Conservation (phyloP, 2,329 filamentous ascomycete genomes). For the Aspergillus pseudoterreus region DNA sequence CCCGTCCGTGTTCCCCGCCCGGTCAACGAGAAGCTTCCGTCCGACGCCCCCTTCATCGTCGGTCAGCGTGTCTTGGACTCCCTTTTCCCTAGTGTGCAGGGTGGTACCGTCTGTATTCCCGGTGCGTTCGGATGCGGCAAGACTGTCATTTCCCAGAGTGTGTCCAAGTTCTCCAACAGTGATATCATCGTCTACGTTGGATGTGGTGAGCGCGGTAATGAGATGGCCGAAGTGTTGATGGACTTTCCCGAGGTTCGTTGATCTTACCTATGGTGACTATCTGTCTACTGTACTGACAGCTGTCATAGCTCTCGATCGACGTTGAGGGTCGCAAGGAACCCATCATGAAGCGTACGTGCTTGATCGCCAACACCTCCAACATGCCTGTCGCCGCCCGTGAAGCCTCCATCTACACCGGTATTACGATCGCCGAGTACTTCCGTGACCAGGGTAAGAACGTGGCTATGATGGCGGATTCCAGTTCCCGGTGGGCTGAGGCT, state of each 20-base stretch:
- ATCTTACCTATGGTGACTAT: no score
- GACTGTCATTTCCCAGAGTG: constrained; percentile 97
- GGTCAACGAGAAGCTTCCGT: constrained; percentile 84
- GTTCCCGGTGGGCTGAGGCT: constrained; percentile 97
- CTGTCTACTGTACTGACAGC: constrained; percentile 10
- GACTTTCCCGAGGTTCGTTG: constrained; percentile 80
- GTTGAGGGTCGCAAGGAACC: constrained; percentile 92
- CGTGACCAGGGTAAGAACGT: constrained; percentile 95
- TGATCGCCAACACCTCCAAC: constrained; percentile 99
- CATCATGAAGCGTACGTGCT: constrained; percentile 99
- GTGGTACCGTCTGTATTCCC: constrained; percentile 95
- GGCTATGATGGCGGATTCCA: constrained; percentile 99
- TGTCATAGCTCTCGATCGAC: constrained; percentile 72
- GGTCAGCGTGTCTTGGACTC: constrained; percentile 95
- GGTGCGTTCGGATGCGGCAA: constrained; percentile 98
- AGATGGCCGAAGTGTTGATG: constrained; percentile 99
- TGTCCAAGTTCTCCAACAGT: constrained; percentile 99
- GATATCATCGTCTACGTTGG: constrained; percentile 99
- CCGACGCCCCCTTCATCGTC: constrained; percentile 88
- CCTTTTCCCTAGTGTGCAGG: constrained; percentile 93
- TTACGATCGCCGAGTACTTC: constrained; percentile 95
- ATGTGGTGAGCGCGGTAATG: constrained; percentile 89
- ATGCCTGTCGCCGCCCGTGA: constrained; percentile 99
- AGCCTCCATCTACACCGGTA: constrained; percentile 97
- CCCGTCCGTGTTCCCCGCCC: constrained; percentile 94